Percentiles rank a stretch among this genome's conserved stretches.
These are phyloP conservation scores for Nicotiana sylvestris DNA, from an alignment of 257 asterid species.

Conservation along the genomic window DNA sequence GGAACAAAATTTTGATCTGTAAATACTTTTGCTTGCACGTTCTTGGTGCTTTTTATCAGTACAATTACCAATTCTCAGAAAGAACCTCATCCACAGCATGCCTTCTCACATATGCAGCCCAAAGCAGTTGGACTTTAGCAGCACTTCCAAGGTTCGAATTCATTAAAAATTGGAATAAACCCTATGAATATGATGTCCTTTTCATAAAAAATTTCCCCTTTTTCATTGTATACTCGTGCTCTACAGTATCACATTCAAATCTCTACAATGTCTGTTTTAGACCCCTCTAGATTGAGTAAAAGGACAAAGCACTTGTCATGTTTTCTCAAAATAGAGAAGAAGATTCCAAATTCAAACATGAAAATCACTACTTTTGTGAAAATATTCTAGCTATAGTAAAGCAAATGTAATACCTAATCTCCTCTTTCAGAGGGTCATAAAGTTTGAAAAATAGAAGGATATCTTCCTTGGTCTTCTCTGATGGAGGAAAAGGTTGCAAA, in stretches of 20 bases:
- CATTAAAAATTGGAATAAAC: neutral
- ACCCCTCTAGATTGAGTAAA: neutral
- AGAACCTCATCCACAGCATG: neutral
- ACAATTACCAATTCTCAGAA: too few species aligned
- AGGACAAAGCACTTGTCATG: neutral
- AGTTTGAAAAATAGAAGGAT: constrained; percentile 70
- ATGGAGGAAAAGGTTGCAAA: constrained; percentile 53
- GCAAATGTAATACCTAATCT: constrained; percentile 39
- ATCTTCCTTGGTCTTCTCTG: constrained; percentile 62
- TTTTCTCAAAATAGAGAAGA: neutral
- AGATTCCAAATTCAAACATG: neutral
- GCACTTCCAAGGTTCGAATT: neutral
- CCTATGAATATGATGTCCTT: neutral
- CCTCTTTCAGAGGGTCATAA: constrained; percentile 68
- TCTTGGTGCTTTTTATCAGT: too few species aligned
- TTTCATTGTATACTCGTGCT: neutral
- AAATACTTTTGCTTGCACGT: too few species aligned
- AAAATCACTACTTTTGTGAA: neutral
- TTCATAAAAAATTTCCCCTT: neutral
- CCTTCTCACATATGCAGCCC: neutral
- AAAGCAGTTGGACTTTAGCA: neutral
- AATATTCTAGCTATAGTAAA: constrained; percentile 15
- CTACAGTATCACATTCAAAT: neutral
- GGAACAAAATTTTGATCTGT: too few species aligned
- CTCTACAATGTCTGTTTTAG: neutral